A percentile compares a stretch with the other conserved stretches of the same genome.
phyloP scores from a whole-genome alignment of 257 asterid species.

The Handroanthus guayacan region DNA sequence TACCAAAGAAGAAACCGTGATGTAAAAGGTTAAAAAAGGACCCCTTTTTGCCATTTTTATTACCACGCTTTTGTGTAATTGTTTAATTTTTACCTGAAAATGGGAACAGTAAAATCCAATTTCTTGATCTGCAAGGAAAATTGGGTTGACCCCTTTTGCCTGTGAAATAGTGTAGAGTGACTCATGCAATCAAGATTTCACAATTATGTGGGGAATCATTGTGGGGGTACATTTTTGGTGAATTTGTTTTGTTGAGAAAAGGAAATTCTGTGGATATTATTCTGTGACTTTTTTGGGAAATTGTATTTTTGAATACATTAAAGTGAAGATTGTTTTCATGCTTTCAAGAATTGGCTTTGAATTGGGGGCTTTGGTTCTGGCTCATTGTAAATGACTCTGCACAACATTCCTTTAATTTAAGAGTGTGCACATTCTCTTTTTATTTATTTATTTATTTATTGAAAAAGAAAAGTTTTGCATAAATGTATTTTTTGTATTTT shows the following conservation, averaged over 20 bases:
- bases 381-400: no score
- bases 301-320: background rate
- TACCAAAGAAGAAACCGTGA: conserved; percentile 10
- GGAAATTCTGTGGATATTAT: conserved; percentile 35
- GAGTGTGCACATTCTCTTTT: no score
- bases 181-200: conserved; percentile 40
- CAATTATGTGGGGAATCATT: conserved; percentile 48
- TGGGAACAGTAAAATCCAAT: conserved; percentile 29
- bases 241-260: conserved; percentile 32
- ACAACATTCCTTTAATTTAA: no score
- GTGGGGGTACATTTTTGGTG: conserved; percentile 16
- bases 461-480: no score
- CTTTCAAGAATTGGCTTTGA: conserved; percentile 13
- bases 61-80: background rate
- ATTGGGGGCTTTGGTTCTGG: background rate
- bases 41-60: conserved; percentile 25
- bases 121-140: conserved; percentile 38
- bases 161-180: conserved; percentile 27
- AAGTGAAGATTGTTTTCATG: background rate
- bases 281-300: conserved; percentile 24
- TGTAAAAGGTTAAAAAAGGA: background rate
- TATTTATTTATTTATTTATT: no score
- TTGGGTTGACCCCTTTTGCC: conserved; percentile 37
- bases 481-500: no score
- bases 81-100: conserved; percentile 3